A percentile compares a stretch with the other conserved stretches of the same genome.
Evolutionary conservation across 2,329 filamentous ascomycete species (phyloP).

Genomic region (Rhynchosporium graminicola): DNA sequence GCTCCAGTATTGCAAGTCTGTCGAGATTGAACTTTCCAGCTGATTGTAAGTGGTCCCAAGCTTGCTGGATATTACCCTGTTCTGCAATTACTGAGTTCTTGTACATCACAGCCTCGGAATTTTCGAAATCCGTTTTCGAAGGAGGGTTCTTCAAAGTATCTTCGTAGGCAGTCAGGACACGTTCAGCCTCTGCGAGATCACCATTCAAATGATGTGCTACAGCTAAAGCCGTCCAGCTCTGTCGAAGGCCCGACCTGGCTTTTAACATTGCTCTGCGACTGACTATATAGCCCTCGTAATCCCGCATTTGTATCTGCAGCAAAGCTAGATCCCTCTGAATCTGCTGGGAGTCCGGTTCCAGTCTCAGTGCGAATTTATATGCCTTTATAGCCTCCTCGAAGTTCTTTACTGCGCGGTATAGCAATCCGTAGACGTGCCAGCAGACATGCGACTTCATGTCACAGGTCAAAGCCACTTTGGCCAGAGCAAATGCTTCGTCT

Average conservation of each 20-base stretch:
- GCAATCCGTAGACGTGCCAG: constrained; percentile 97
- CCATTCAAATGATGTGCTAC: constrained; percentile 91
- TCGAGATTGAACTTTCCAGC: constrained; percentile 79
- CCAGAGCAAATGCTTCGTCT: constrained; percentile 90
- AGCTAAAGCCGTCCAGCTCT: constrained; percentile 97
- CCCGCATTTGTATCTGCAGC: constrained; percentile 93
- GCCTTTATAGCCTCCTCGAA: constrained; percentile 99
- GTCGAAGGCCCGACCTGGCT: constrained; percentile 75
- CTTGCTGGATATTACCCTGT: constrained; percentile 77
- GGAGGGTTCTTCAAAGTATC: constrained; percentile 85
- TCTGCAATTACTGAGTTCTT: constrained; percentile 95
- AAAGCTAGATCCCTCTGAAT: constrained; percentile 93
- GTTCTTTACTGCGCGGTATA: constrained; percentile 94
- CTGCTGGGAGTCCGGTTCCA: constrained; percentile 92
- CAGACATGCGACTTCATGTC: constrained; percentile 99
- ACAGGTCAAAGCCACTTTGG: constrained; percentile 87
- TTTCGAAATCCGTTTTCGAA: constrained; percentile 78
- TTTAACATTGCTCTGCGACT: constrained; percentile 88
- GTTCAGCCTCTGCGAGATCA: constrained; percentile 82
- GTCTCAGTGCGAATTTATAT: constrained; percentile 90
- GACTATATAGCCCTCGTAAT: constrained; percentile 90
- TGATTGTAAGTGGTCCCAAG: constrained; percentile 81
- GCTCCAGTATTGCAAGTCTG: constrained; percentile 80
- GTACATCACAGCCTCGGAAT: constrained; percentile 92
- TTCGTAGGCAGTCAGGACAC: constrained; percentile 88